Evolutionary conservation across 192 early-diverging fungal species (phyloP).

Genomic region (Rhizophagus clarus): DNA sequence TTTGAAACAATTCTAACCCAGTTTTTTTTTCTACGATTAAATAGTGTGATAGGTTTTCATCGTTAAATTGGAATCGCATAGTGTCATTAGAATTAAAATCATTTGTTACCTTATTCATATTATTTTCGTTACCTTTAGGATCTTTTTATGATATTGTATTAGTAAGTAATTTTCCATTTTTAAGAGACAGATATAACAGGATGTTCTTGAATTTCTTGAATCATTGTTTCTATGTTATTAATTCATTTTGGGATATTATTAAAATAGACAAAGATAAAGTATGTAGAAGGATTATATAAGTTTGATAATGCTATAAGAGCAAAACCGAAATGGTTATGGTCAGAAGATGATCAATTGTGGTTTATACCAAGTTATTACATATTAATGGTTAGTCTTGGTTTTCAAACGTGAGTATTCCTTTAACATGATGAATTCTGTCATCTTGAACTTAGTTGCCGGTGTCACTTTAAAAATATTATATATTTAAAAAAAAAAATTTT

Average conservation of each 20-base stretch:
- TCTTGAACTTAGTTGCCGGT: too few species aligned
- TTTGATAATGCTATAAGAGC: background rate
- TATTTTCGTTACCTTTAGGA: slow-evolving; percentile 3
- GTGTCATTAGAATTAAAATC: slow-evolving; percentile 16
- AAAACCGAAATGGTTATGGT: background rate
- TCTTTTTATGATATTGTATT: slow-evolving; percentile 7
- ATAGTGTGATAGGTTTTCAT: slow-evolving; percentile 17
- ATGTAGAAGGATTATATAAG: slow-evolving; percentile 7
- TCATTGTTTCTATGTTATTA: too few species aligned
- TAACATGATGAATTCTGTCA: too few species aligned
- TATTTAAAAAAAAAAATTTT: too few species aligned
- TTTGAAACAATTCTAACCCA: background rate
- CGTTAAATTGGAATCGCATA: background rate
- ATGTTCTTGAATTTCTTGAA: too few species aligned
- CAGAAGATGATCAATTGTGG: background rate
- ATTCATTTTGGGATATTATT: background rate
- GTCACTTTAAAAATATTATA: too few species aligned
- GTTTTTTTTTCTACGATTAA: background rate
- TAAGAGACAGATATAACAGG: too few species aligned
- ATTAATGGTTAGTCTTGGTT: slow-evolving; percentile 7
- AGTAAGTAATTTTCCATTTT: background rate
- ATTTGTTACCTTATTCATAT: slow-evolving; percentile 21
- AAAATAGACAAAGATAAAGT: slow-evolving; percentile 27
- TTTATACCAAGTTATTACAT: background rate
- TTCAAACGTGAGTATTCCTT: slow-evolving; percentile 23